Percentiles rank a stretch among this genome's conserved stretches.
phyloP scores from a whole-genome alignment of 164 flowering plant species.

The Houttuynia cordata region DNA sequence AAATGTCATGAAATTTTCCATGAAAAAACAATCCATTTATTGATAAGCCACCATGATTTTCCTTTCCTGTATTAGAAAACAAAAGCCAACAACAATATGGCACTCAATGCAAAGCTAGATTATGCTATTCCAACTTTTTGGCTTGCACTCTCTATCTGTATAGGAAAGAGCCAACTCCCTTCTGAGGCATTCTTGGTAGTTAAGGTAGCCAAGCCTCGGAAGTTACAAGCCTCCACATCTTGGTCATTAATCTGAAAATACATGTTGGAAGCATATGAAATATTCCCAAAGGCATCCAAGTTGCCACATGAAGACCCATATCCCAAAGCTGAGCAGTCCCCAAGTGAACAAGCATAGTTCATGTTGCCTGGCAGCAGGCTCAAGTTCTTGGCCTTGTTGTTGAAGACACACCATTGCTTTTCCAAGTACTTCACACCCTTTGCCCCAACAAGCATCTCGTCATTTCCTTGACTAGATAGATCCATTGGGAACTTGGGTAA shows the following conservation, averaged over 20 bases:
- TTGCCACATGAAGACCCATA: conserved; percentile 52
- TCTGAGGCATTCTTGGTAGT: conserved; percentile 31
- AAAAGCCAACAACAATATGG: background rate
- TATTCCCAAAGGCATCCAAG: conserved; percentile 36
- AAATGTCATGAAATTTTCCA: no score
- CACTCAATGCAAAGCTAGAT: background rate
- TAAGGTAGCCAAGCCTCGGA: conserved; percentile 53
- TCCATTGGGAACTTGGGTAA: conserved; percentile 70
- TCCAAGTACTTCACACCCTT: conserved; percentile 53
- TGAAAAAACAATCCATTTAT: no score
- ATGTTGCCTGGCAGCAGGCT: conserved; percentile 22
- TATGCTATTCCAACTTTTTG: conserved; percentile 5
- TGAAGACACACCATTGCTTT: conserved; percentile 52
- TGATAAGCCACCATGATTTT: no score
- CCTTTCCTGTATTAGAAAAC: background rate
- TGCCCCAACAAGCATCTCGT: conserved; percentile 37
- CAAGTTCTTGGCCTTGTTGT: conserved; percentile 18
- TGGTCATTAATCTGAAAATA: conserved; percentile 68
- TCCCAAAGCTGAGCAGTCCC: conserved; percentile 65
- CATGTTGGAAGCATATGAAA: conserved; percentile 77
- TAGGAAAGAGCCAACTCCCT: conserved; percentile 51
- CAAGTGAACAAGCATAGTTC: conserved; percentile 48
- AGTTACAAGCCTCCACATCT: conserved; percentile 50
- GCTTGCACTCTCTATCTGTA: conserved; percentile 36
- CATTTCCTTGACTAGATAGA: conserved; percentile 45